Percentiles rank a stretch among this genome's conserved stretches.
phyloP scores from a whole-genome alignment of 148 eudicot genomes.

The Vaccinium darrowii region DNA sequence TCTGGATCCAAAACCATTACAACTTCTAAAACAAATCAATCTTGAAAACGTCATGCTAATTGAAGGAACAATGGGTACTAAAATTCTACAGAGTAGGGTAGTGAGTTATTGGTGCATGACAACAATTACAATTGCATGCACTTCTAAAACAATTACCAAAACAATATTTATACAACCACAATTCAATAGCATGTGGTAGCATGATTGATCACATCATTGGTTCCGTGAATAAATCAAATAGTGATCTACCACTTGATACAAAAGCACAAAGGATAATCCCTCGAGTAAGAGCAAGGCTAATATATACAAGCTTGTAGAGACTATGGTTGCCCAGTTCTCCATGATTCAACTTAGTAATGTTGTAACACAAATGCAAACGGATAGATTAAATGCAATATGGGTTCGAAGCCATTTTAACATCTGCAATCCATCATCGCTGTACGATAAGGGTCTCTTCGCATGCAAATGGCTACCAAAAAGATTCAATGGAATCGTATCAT shows the following conservation, averaged over 20 bases:
- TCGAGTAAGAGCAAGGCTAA: slow-evolving; percentile 3
- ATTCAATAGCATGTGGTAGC: not conserved
- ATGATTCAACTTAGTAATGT: not conserved
- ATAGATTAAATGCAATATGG: not conserved
- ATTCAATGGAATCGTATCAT: not conserved
- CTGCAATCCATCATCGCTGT: not conserved
- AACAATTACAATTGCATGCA: not conserved
- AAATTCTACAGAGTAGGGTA: not conserved
- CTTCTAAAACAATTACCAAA: not conserved
- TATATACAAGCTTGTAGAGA: not conserved
- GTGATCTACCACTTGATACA: not conserved
- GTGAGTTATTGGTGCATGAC: not conserved
- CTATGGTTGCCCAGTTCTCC: not conserved
- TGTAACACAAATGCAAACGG: not conserved
- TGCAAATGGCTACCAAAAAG: not conserved
- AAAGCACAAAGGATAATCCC: not conserved
- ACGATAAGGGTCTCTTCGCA: not conserved
- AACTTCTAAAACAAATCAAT: not conserved
- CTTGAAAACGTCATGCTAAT: not conserved
- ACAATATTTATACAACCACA: not conserved
- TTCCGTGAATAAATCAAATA: not conserved
- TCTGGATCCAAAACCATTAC: not conserved
- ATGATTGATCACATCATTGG: not conserved
- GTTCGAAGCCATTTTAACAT: not conserved
- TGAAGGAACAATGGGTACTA: not conserved